A percentile compares a stretch with the other conserved stretches of the same genome.
These are phyloP conservation scores for Craspedostauros australis DNA, from an alignment of 108 stramenopile species.

Conservation along the genomic window DNA sequence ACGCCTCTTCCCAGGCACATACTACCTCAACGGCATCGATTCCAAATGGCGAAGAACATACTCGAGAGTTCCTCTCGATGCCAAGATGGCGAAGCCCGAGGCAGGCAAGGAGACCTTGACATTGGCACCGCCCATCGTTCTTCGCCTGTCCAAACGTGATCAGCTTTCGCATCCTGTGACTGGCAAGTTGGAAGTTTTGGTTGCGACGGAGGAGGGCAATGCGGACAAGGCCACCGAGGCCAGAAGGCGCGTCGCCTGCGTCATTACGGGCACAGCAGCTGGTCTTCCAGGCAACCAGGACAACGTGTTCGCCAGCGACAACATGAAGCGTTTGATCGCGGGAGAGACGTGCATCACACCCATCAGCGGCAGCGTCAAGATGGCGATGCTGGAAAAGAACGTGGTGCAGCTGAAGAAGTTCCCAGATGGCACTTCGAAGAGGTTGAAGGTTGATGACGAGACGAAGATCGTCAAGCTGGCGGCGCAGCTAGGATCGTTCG, in stretches of 20 bases:
- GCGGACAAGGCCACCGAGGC: constrained; percentile 45
- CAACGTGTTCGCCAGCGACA: constrained; percentile 65
- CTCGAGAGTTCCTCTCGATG: constrained; percentile 66
- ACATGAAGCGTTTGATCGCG: constrained; percentile 65
- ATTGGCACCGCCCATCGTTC: constrained; percentile 78
- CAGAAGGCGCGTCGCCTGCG: constrained; percentile 65
- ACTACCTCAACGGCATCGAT: constrained; percentile 85
- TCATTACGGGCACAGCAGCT: constrained; percentile 92
- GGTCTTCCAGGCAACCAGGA: constrained; percentile 78
- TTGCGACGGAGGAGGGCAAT: constrained; percentile 35
- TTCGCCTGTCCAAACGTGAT: constrained; percentile 56
- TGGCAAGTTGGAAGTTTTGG: constrained; percentile 52
- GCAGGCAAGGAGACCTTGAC: not conserved
- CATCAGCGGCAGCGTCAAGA: constrained; percentile 49
- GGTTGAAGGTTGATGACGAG: constrained; percentile 46
- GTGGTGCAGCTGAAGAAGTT: constrained; percentile 81
- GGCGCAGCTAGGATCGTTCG: constrained; percentile 78
- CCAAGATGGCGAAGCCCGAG: constrained; percentile 41
- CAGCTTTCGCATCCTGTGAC: constrained; percentile 58
- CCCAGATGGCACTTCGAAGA: constrained; percentile 51
- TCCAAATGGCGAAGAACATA: constrained; percentile 75
- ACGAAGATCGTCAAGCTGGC: constrained; percentile 80
- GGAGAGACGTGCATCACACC: constrained; percentile 81
- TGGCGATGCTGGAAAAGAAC: constrained; percentile 90
- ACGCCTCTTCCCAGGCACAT: constrained; percentile 89